Base-by-base conservation (phyloP, 2,329 filamentous ascomycete species). In the Aureobasidium vineae region DNA sequence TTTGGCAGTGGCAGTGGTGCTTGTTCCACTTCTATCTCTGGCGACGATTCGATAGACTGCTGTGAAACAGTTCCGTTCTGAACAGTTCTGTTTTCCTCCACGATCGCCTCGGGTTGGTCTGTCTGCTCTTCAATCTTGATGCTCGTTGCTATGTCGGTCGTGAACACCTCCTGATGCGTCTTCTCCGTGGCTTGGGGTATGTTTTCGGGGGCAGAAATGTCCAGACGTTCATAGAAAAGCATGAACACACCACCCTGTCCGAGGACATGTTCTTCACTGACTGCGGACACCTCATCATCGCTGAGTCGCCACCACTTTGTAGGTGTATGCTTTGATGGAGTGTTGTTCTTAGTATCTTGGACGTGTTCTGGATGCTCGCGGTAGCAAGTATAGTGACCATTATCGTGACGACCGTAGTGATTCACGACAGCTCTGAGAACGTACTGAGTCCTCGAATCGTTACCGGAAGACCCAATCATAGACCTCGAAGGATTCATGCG, bases 321-420 rank as follows among this genome's bases (percentile, higher is more conserved):
- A 16, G 31, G 71, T 54, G 21, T 69, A 66, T n/a, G 52, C 40
- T 33, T 71, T 16, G 72, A 69, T 1, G 70, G 67, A 31, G 68
- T 52, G 6, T 72, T 68, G 7, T 77, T 74, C 2, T 77, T 69
- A 0, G 73, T 72, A 6, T 70, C 70, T 74, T 3, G 47, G 23
- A 8, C 65, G 53, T 23, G 47, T 13, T 67, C 66, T 53, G 85
- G 82, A 72, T 91, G 88, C 72, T 89, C 90, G 61, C 91, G 85
- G 76, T 95, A 97, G 75, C 92, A 96, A 45, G 97, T 88, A 72
- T 99, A 98, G 78, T 99, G 95, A 0, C 95, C 95, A 72, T 96
- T 97, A 69, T 97, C 92, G 75, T 98, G 95, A 38, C 90, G 84
- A 4, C 95, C 95, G 69, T 90, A 91, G 75, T 98, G 95, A 0